A percentile compares a stretch with the other conserved stretches of the same genome.
Evolutionary conservation across 306 rosid genomes (phyloP).

Genomic region (Ormosia semicastrata): DNA sequence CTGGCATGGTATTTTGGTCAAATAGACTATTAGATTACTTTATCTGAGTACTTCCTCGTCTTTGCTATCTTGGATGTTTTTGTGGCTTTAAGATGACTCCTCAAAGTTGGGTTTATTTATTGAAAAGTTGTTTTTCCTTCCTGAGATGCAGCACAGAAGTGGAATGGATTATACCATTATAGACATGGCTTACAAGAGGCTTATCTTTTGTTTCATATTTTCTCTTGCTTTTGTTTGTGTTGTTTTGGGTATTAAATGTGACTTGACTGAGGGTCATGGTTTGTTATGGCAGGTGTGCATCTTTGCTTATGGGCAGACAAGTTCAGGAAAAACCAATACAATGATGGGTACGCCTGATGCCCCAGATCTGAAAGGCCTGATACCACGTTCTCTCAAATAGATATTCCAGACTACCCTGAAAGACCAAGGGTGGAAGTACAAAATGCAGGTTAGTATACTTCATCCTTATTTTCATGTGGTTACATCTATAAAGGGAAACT

Average conservation of each 20-base stretch:
- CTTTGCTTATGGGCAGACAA: conserved; percentile 93
- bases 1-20: background rate
- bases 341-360: conserved; percentile 94
- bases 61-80: background rate
- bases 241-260: background rate
- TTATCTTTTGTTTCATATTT: background rate
- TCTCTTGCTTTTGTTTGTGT: background rate
- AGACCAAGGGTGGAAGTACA: too few relatives aligned
- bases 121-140: background rate
- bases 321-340: conserved; percentile 87
- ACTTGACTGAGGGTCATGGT: conserved; percentile 10
- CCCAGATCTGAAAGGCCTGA: too few relatives aligned
- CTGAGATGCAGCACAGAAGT: background rate
- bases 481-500: too few relatives aligned
- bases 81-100: background rate
- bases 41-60: background rate
- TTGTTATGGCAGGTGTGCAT: conserved; percentile 77
- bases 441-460: too few relatives aligned
- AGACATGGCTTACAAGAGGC: background rate
- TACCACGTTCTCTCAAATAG: too few relatives aligned
- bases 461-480: too few relatives aligned
- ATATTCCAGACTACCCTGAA: too few relatives aligned
- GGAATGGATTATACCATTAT: conserved; percentile 1
- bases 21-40: background rate
- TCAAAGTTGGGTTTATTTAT: background rate